Base-by-base conservation (phyloP, 805 yeast species). In the Brettanomyces bruxellensis region DNA sequence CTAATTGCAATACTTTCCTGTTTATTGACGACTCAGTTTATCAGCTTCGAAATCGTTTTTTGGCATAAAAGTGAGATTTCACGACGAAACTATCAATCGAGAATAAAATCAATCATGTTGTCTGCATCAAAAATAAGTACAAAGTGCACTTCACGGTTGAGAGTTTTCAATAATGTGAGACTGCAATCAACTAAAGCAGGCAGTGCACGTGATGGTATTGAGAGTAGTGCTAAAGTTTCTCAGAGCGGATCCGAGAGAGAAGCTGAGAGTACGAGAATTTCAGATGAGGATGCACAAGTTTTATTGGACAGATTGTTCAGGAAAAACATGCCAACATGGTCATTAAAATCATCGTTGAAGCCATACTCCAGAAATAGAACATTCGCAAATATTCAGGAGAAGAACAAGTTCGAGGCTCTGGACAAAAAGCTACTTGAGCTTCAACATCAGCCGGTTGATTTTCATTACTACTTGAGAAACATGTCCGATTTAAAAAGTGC, bases 401-500 rank as follows among this genome's bases (percentile, higher is more conserved):
- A 50, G 22, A 59, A 59, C 45, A 58, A 56, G 43, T 56, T 63
- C 43, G 49, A 49, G 7, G 48, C 51, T 5, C 41, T 62, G 32
- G 65, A 64, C 42, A 54, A 55, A n/a, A 61, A 58, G 43, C 46
- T 63, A 34, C 28, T 51, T n/a, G 57, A 62, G 35, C 50, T 60
- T 45, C 60, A 61, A 45, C 44, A 60, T 3, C 53, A 60, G 2
- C 69, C 69, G 3, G 57, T 65, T 23, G 63, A 65, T 45, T 65
- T 65, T 54, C 60, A 64, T 46, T 65, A 64, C 45, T 65, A 64
- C 48, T 43, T 65, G 30, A 51, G 67, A 47, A 60, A 57, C 42
- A 47, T 64, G 12, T 54, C 57, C 24, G 64, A 61, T 32, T 51
- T 64, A 44, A 59, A 59, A 40, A 59, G 53, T 40, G 66, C 66